A percentile compares a stretch with the other conserved stretches of the same genome.
Conservation (phyloP, 108 stramenopile genomes). For the Stephanodiscus minutulus region DNA sequence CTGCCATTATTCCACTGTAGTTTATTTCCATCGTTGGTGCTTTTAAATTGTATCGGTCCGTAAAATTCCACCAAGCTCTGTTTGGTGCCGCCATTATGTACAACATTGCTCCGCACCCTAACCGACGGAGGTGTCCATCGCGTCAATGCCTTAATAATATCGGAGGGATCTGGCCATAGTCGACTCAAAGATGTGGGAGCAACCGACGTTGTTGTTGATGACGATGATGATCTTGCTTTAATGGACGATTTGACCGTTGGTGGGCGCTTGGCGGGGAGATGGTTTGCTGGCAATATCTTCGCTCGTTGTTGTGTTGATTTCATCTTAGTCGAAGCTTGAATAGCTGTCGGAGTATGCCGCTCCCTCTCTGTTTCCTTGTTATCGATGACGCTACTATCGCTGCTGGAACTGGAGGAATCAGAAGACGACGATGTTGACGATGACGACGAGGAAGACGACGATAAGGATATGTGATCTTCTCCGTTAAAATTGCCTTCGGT, state of each 20-base stretch:
- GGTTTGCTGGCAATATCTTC: not conserved
- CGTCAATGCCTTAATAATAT: constrained; percentile 45
- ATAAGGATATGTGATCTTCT: constrained; percentile 4
- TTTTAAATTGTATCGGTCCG: constrained; percentile 20
- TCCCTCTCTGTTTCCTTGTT: not conserved
- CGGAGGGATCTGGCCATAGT: constrained; percentile 49
- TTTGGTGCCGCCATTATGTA: not conserved
- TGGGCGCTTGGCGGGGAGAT: not conserved
- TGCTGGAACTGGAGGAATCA: constrained; percentile 13
- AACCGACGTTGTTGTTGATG: constrained; percentile 15
- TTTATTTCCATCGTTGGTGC: not conserved
- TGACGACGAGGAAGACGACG: constrained; percentile 1
- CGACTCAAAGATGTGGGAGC: constrained; percentile 32
- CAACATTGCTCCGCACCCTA: not conserved
- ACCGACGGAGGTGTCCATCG: constrained; percentile 37
- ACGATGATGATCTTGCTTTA: constrained; percentile 22
- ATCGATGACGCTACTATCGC: not conserved
- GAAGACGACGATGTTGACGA: constrained; percentile 8
- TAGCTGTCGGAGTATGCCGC: not conserved
- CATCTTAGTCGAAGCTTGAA: not conserved
- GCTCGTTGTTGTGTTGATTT: not conserved
- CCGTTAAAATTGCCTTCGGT: not conserved
- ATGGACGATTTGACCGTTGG: not conserved
- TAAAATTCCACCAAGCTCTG: constrained; percentile 26
- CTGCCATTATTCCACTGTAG: not conserved